Conservation (phyloP, 306 rosid genomes). For the Gillenia trifoliata region DNA sequence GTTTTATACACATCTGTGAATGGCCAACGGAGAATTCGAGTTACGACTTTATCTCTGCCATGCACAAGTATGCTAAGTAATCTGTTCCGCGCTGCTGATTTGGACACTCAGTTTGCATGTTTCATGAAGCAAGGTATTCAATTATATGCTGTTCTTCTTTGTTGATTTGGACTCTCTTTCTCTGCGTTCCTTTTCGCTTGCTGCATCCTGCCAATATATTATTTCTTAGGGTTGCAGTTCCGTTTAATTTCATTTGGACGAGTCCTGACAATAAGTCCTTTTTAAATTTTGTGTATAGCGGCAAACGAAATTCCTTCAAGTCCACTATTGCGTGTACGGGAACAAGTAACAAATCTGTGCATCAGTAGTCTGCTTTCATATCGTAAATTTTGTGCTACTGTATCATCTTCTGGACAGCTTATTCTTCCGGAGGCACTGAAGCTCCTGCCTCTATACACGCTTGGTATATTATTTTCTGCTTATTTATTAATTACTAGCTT, state of each 20-base stretch:
- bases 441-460: slow-evolving; percentile 91
- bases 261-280: slow-evolving; percentile 4
- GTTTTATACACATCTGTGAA: slow-evolving; percentile 90
- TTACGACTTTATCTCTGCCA: slow-evolving; percentile 80
- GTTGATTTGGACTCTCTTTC: background rate
- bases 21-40: slow-evolving; percentile 97
- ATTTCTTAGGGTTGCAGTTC: background rate
- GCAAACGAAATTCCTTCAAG: slow-evolving; percentile 75
- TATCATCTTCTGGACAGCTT: slow-evolving; percentile 97
- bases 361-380: slow-evolving; percentile 79
- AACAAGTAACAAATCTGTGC: slow-evolving; percentile 86
- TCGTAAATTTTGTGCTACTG: slow-evolving; percentile 96
- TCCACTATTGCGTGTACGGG: slow-evolving; percentile 74
- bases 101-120: slow-evolving; percentile 92
- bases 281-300: slow-evolving; percentile 45
- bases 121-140: slow-evolving; percentile 90
- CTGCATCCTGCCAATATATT: background rate
- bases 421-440: slow-evolving; percentile 99
- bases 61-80: slow-evolving; percentile 94
- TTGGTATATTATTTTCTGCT: slow-evolving; percentile 48
- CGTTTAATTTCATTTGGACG: background rate
- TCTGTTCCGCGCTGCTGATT: slow-evolving; percentile 95
- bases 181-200: background rate
- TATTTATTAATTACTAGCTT: background rate
- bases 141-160: slow-evolving; percentile 1